Evolutionary conservation across 129 eudicot species (phyloP), one percentile per base, ranked within the genome.

Genomic region (Tanacetum coccineum): DNA sequence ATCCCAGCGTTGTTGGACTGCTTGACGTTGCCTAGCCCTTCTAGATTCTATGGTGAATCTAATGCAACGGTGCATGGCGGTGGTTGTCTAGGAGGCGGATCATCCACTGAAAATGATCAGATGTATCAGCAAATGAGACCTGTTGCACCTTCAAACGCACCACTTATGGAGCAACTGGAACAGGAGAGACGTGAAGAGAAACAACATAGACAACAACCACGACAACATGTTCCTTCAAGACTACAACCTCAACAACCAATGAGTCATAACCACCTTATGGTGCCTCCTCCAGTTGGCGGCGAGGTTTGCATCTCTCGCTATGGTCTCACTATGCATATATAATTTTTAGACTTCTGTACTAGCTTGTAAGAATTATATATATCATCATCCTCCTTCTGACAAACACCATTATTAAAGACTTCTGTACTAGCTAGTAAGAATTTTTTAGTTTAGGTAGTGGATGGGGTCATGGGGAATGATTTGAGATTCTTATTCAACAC

Each of bases 171-270:
- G 9, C 96, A 88, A 49, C 63, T 88, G 11, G 78, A 79, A 51
- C 83, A 85, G 52, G 96, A 88, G 65, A 74, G 96, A 71, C 85
- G 72, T n/a, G 87, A 78, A 66, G 91, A 88, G 28, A 80, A 84
- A 73, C 71, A 77, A 66, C 79, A 73, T 21, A 52, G 62, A 18
- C 77, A 73, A 11, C 66, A 39, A 46, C 58, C 67, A 57, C 60
- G 73, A 28, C 76, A 65, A 51, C 80, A 67, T 17, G 44, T 78
- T 17, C 76, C 68, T 11, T 67, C 70, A 15, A 74, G 79, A 3
- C 78, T 78, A n/a, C 90, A 82, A 32, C 74, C 74, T 21, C 86
- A 74, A 66, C 75, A 52, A n/a, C 71, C 78, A 0, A 52, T 76
- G 59, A 82, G 60, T 55, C 79, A 76, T 59, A 77, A 78, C 32